Evolutionary conservation across 768 basidiomycete species (phyloP).

Genomic region (Rhizopogon roseolus): DNA sequence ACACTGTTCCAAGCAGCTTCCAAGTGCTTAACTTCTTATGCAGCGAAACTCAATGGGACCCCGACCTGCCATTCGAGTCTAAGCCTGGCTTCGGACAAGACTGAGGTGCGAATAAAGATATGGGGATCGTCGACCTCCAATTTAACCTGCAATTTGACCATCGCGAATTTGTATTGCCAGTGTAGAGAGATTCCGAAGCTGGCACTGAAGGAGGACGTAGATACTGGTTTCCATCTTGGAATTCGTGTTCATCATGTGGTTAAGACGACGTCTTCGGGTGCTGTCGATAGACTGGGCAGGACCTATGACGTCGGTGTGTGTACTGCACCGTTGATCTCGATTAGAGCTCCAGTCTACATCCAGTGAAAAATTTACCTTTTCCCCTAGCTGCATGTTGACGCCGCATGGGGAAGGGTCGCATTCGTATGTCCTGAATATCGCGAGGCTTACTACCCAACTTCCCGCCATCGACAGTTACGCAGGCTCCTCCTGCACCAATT

Average conservation of each 20-base stretch:
- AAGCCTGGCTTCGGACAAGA: too few species aligned
- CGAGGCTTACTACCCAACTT: conserved; percentile 49
- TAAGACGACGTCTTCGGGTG: conserved; percentile 88
- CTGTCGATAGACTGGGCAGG: conserved; percentile 75
- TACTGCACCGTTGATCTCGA: neutral
- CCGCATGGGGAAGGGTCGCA: conserved; percentile 86
- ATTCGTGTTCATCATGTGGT: conserved; percentile 38
- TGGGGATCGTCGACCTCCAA: too few species aligned
- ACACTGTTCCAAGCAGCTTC: too few species aligned
- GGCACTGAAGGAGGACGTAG: conserved; percentile 65
- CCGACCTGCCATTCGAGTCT: too few species aligned
- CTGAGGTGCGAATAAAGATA: too few species aligned
- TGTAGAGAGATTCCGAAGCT: conserved; percentile 53
- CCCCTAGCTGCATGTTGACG: conserved; percentile 85
- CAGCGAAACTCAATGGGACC: too few species aligned
- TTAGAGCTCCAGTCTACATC: neutral
- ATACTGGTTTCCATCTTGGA: conserved; percentile 34
- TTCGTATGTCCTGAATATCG: conserved; percentile 80
- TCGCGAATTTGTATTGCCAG: conserved; percentile 51
- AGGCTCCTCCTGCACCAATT: conserved; percentile 83
- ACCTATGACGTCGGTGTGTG: conserved; percentile 63
- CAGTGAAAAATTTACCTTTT: conserved; percentile 58
- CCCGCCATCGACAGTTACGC: conserved; percentile 71
- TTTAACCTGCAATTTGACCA: too few species aligned
- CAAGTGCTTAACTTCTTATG: too few species aligned